Evolutionary conservation across 257 asterid species (phyloP).

Genomic region (Penstemon barbatus): DNA sequence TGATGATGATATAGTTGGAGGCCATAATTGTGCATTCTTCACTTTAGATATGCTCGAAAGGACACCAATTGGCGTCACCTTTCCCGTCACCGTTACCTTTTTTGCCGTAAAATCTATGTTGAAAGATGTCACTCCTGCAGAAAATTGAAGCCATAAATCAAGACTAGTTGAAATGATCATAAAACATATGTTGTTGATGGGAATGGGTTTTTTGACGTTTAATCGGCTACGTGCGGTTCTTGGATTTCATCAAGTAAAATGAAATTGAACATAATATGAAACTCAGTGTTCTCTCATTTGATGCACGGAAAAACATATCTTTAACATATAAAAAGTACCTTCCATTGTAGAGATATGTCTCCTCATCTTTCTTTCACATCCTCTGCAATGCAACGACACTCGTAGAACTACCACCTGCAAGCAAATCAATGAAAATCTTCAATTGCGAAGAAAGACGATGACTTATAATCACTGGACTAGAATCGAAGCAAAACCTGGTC

Average conservation of each 20-base stretch:
- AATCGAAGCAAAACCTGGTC: constrained; percentile 45
- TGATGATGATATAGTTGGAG: constrained; percentile 45
- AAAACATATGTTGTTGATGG: too few species aligned
- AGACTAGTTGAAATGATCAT: too few species aligned
- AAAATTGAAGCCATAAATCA: background rate
- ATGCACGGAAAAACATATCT: too few species aligned
- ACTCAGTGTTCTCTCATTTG: too few species aligned
- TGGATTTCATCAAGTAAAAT: too few species aligned
- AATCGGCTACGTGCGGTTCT: too few species aligned
- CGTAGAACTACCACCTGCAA: constrained; percentile 78
- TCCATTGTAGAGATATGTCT: constrained; percentile 84
- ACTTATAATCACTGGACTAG: too few species aligned
- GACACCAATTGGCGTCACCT: constrained; percentile 64
- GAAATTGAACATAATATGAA: too few species aligned
- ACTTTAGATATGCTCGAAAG: constrained; percentile 83
- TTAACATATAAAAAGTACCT: constrained; percentile 40
- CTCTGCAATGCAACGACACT: constrained; percentile 88
- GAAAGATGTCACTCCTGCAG: constrained; percentile 84
- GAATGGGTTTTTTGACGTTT: too few species aligned
- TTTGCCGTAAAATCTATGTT: constrained; percentile 75
- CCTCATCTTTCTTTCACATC: constrained; percentile 84
- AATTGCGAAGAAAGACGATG: too few species aligned
- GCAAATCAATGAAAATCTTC: background rate
- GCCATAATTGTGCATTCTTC: constrained; percentile 78
- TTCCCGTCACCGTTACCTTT: constrained; percentile 73